These are phyloP conservation scores for Beauveria bassiana DNA, from an alignment of 2,329 filamentous ascomycete species.

Conservation along the genomic window DNA sequence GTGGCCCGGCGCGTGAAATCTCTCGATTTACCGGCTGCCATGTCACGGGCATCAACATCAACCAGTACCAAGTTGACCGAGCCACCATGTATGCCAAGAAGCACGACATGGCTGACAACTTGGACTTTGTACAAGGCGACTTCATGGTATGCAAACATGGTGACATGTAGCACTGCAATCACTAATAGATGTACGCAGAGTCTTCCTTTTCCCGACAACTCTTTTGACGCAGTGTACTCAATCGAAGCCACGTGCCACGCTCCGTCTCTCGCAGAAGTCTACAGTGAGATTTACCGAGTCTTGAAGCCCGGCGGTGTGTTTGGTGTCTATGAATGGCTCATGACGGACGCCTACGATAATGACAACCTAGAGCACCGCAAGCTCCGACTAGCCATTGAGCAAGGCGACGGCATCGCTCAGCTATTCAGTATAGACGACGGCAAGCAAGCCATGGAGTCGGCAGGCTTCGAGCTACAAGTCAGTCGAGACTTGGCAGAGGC, in stretches of 20 bases:
- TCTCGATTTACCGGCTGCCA: conserved; percentile 85
- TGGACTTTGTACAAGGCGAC: conserved; percentile 81
- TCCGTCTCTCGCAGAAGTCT: conserved; percentile 82
- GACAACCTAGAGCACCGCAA: conserved; percentile 77
- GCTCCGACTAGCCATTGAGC: conserved; percentile 90
- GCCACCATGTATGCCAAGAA: conserved; percentile 72
- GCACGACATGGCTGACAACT: conserved; percentile 67
- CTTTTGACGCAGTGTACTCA: conserved; percentile 90
- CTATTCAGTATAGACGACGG: conserved; percentile 87
- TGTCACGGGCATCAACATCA: conserved; percentile 88
- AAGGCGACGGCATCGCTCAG: conserved; percentile 93
- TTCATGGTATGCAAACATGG: conserved; percentile 60
- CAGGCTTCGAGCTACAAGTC: conserved; percentile 76
- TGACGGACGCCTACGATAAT: conserved; percentile 94
- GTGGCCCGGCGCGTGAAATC: conserved; percentile 88
- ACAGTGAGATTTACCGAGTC: conserved; percentile 88
- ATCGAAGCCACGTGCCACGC: conserved; percentile 97
- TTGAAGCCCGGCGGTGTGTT: conserved; percentile 94
- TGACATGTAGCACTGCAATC: neutral
- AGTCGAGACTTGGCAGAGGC: conserved; percentile 81
- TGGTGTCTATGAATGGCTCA: conserved; percentile 98
- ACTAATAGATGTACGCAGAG: conserved; percentile 43
- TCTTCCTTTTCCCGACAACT: conserved; percentile 90
- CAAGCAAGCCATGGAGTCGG: conserved; percentile 72
- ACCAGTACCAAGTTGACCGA: conserved; percentile 92